These are phyloP conservation scores for Puya raimondii DNA, from an alignment of 176 grass and related monocot species.

Conservation along the genomic window DNA sequence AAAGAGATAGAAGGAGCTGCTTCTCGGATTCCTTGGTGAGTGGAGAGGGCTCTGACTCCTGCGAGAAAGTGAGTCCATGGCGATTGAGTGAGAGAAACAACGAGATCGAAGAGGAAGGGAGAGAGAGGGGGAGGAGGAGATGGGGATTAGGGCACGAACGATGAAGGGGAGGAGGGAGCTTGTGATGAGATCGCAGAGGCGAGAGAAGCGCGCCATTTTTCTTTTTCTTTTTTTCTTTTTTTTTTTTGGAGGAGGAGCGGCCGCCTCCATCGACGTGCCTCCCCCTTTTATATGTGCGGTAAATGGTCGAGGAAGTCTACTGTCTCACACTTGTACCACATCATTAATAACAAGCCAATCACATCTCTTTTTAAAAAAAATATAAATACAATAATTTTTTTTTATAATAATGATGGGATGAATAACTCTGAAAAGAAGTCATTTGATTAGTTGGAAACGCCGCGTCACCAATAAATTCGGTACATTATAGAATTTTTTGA, in stretches of 20 bases:
- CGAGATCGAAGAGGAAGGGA: neutral
- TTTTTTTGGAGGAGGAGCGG: neutral
- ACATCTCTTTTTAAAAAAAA: no score
- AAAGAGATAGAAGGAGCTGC: slow-evolving; percentile 40
- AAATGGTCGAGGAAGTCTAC: no score
- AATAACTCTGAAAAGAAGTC: no score
- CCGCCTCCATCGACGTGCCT: no score
- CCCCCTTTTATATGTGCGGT: no score
- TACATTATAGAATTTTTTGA: no score
- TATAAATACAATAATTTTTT: no score
- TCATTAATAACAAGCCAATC: no score
- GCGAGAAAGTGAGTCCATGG: slow-evolving; percentile 4
- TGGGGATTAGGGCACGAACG: slow-evolving; percentile 19
- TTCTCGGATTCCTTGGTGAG: slow-evolving; percentile 45
- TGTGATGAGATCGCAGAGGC: slow-evolving; percentile 51
- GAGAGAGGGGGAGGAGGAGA: neutral
- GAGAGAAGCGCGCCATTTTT: slow-evolving; percentile 28
- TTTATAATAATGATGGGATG: no score
- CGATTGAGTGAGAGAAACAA: slow-evolving; percentile 5
- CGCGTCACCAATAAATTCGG: no score
- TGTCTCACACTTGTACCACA: no score
- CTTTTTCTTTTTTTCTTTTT: neutral
- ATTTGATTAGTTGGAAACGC: no score
- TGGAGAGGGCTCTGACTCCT: slow-evolving; percentile 28
- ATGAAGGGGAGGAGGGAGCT: slow-evolving; percentile 36